phyloP scores from a whole-genome alignment of 176 grass and related monocot species.

The Carex parvula region DNA sequence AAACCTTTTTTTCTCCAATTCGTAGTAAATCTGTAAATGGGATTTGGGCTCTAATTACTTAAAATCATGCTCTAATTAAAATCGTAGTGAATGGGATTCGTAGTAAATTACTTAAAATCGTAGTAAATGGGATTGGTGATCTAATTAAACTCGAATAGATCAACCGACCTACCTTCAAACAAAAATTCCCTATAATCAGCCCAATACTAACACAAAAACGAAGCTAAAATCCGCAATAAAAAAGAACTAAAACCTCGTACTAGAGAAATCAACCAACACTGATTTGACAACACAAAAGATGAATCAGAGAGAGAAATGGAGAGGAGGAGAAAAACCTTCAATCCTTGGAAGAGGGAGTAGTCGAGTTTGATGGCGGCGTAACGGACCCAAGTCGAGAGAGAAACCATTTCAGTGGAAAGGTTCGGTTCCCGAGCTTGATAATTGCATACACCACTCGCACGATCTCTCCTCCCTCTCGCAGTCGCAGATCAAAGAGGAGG shows the following conservation, averaged over 20 bases:
- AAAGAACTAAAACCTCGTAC: neutral
- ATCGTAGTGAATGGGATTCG: no score
- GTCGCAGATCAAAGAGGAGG: neutral
- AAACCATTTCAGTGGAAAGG: constrained; percentile 44
- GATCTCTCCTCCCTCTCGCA: neutral
- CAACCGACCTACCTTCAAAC: neutral
- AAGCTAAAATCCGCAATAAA: neutral
- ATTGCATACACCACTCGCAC: neutral
- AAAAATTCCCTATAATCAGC: neutral
- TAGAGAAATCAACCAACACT: neutral
- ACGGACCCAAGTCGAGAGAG: constrained; percentile 78
- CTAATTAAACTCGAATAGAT: no score
- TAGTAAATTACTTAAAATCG: neutral
- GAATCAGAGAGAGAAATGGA: neutral
- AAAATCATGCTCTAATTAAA: no score
- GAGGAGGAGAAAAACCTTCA: constrained; percentile 39
- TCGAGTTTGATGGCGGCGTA: constrained; percentile 86
- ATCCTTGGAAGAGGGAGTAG: constrained; percentile 68
- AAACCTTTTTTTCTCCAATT: no score
- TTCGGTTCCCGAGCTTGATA: neutral
- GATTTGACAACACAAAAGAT: neutral
- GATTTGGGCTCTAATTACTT: no score
- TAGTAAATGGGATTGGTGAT: neutral
- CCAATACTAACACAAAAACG: neutral
- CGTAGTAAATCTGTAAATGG: neutral